These are phyloP conservation scores for Hypoxylon intermedium DNA, from an alignment of 495 filamentous ascomycete species.

Conservation along the genomic window DNA sequence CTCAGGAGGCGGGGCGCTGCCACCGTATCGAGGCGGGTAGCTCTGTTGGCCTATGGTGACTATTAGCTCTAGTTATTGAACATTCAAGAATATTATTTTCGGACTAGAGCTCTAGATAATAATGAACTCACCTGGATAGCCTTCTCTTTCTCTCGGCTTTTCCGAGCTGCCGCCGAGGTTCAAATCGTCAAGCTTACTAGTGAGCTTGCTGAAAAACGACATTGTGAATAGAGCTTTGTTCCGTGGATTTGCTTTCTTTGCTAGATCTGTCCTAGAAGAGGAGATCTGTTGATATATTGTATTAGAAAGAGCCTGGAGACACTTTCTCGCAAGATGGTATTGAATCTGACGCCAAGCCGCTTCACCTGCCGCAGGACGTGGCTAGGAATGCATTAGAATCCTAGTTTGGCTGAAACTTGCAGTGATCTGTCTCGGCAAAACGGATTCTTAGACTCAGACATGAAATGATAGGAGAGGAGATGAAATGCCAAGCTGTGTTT, in stretches of 20 bases:
- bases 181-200: constrained; percentile 39
- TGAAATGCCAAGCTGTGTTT: neutral
- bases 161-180: constrained; percentile 30
- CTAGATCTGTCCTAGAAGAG: neutral
- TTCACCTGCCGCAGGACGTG: neutral
- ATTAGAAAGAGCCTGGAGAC: neutral
- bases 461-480: neutral
- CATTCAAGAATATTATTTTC: neutral
- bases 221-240: constrained; percentile 11
- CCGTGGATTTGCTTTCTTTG: neutral
- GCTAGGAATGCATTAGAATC: constrained; percentile 13
- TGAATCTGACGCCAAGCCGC: neutral
- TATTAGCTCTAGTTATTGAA: constrained; percentile 1
- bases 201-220: constrained; percentile 40
- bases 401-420: constrained; percentile 25
- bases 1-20: constrained; percentile 10
- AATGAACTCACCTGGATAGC: constrained; percentile 21
- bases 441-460: neutral
- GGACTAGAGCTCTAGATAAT: neutral
- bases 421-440: constrained; percentile 1
- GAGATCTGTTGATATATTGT: neutral
- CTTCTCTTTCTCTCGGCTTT: constrained; percentile 16
- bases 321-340: neutral
- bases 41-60: constrained; percentile 18
- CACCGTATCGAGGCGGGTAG: constrained; percentile 27